Percentiles rank a stretch among this genome's conserved stretches.
phyloP scores from a whole-genome alignment of 73 alveolate genomes.

The Tetrahymena borealis region DNA sequence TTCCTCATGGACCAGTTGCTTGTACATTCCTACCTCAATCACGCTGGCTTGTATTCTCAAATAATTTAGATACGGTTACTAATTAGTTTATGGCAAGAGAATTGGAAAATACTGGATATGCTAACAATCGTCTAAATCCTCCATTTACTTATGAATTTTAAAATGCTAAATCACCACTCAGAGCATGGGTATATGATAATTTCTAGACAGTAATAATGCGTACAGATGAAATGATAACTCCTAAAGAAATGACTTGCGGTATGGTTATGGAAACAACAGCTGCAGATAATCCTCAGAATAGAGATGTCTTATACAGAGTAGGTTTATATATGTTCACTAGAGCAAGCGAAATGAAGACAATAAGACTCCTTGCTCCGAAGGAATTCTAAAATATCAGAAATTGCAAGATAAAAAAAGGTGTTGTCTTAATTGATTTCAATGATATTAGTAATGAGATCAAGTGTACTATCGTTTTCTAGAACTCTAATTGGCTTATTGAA shows the following conservation, averaged over 20 bases:
- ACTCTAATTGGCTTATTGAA: slow-evolving; percentile 24
- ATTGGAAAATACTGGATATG: neutral
- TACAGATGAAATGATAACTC: neutral
- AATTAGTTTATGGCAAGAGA: neutral
- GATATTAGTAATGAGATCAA: slow-evolving; percentile 3
- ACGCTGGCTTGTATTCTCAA: neutral
- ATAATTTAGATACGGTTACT: neutral
- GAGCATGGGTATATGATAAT: neutral
- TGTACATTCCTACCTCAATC: neutral
- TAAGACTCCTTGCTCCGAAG: slow-evolving; percentile 32
- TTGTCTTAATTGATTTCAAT: slow-evolving; percentile 6
- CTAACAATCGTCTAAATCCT: neutral
- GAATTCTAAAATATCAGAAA: slow-evolving; percentile 12
- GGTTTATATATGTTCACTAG: slow-evolving; percentile 8
- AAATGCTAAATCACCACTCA: neutral
- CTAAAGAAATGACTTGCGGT: neutral
- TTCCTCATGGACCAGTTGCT: neutral
- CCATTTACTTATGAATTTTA: slow-evolving; percentile 8
- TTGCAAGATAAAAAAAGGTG: slow-evolving; percentile 31
- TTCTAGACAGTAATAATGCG: neutral
- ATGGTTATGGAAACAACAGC: slow-evolving; percentile 23
- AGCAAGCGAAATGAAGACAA: slow-evolving; percentile 12
- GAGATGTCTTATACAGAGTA: slow-evolving; percentile 1
- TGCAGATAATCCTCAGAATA: slow-evolving; percentile 13
- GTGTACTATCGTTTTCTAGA: neutral